Conservation (phyloP, 495 filamentous ascomycete species). For the Xylaria sp. region DNA sequence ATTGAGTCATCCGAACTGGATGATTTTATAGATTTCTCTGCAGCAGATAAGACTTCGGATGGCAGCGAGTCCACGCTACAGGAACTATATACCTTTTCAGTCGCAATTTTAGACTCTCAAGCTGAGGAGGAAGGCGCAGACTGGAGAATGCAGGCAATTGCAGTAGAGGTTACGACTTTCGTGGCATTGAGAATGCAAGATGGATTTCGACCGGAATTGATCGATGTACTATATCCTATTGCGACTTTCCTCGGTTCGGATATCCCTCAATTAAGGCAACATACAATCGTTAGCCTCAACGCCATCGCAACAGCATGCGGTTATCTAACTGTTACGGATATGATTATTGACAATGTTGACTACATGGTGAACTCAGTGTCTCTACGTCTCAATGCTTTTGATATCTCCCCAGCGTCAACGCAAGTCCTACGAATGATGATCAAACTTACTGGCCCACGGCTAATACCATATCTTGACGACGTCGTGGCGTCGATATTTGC, state of each 20-base stretch:
- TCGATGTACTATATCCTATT: slow-evolving; percentile 90
- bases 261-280: slow-evolving; percentile 70
- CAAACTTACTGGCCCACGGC: slow-evolving; percentile 75
- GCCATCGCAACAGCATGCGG: slow-evolving; percentile 75
- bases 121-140: slow-evolving; percentile 60
- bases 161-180: slow-evolving; percentile 76
- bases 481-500: slow-evolving; percentile 88
- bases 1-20: slow-evolving; percentile 62
- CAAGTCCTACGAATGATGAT: slow-evolving; percentile 96
- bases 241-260: slow-evolving; percentile 83
- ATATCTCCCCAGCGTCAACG: slow-evolving; percentile 88
- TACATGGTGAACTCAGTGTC: slow-evolving; percentile 95
- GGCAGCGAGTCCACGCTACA: slow-evolving; percentile 66
- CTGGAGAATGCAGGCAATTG: slow-evolving; percentile 75
- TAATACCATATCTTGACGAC: slow-evolving; percentile 92
- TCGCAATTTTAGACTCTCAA: slow-evolving; percentile 65
- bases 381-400: slow-evolving; percentile 86
- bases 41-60: slow-evolving; percentile 44
- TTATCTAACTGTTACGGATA: slow-evolving; percentile 74
- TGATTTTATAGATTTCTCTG: slow-evolving; percentile 66
- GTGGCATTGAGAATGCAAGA: slow-evolving; percentile 69
- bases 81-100: slow-evolving; percentile 80
- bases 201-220: slow-evolving; percentile 82
- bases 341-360: slow-evolving; percentile 92
- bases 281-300: slow-evolving; percentile 86